Evolutionary conservation across 2,329 filamentous ascomycete genomes (phyloP).

Genomic region (Colletotrichum caudatum): DNA sequence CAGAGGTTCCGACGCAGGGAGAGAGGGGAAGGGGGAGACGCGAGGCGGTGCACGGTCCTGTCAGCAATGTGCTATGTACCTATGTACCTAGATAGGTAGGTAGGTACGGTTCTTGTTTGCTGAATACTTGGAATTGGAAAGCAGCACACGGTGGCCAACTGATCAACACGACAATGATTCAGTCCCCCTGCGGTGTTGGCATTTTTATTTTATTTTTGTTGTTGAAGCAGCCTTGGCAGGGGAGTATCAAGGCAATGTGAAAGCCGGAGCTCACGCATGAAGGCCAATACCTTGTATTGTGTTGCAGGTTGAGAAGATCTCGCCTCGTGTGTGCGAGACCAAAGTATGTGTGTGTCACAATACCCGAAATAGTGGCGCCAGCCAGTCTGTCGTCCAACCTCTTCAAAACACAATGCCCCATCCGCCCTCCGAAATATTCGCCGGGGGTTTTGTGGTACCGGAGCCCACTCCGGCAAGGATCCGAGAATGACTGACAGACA

Average conservation of each 20-base stretch:
- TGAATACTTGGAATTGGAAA: not conserved
- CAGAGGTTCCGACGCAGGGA: conserved; percentile 1
- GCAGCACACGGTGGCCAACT: not conserved
- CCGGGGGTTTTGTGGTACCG: conserved; percentile 5
- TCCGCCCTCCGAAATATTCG: conserved; percentile 9
- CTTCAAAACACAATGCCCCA: not conserved
- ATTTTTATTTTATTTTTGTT: too few relatives aligned
- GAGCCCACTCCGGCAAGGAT: conserved; percentile 9
- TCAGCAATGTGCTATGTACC: not conserved
- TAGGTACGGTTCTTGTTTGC: too few relatives aligned
- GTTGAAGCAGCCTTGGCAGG: not conserved
- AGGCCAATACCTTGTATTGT: conserved; percentile 12
- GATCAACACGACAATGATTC: not conserved
- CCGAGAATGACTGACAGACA: not conserved
- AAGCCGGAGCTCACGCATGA: conserved; percentile 1
- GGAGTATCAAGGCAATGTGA: not conserved
- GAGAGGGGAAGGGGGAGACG: not conserved
- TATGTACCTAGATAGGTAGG: not conserved
- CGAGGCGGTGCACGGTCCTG: not conserved
- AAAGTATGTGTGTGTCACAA: not conserved
- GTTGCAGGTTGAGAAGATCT: conserved; percentile 28
- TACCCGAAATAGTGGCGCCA: not conserved
- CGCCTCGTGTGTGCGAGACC: not conserved
- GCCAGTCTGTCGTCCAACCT: too few relatives aligned
- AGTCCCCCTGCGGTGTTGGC: not conserved